Base-by-base conservation (phyloP, 2,329 filamentous ascomycete species). In the Apiospora marii region DNA sequence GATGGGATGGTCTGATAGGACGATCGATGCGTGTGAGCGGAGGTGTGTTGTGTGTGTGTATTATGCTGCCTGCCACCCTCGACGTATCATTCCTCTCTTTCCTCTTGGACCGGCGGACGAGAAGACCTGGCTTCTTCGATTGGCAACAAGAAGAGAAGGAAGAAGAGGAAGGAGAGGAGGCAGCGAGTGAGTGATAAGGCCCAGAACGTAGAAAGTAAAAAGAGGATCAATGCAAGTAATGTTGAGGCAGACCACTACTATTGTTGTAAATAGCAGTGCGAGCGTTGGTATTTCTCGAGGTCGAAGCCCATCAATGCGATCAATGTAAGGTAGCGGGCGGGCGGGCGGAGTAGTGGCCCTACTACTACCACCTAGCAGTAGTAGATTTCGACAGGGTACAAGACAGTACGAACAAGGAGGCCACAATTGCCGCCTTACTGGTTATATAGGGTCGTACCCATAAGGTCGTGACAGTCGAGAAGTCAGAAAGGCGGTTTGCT, bases 1-100 rank as follows among this genome's bases (percentile, higher is more conserved):
- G 58, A 64, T 64, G 58, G 58, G 58, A 64, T 64, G 58, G 58
- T 64, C 37, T 64, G 58, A 64, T 64, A 64, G 58, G 58, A 41
- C 30, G 58, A 30, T 64, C 34, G 30, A 64, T 64, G 58, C 34
- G 58, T 64, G 58, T 64, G 58, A 64, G 58, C 58, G 58, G 58
- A 64, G 58, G 58, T 64, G 19, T 64, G 58, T 22, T 64, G 30
- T 64, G 34, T 64, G 30, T 24, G 49, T 51, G 49, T 41, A 41
- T 41, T 41, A 61, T 64, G 58, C 34, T 64, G 34, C 34, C 58
- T 64, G 58, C 58, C 58, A 64, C 58, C 34, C 34, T 24, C 58
- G 58, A 64, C 58, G 30, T 41, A 64, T 64, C 58, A 64, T 41
- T 64, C 58, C 58, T 64, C 30, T 34, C 58, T 64, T 41, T 64